Evolutionary conservation across 345 rosid species (phyloP), one percentile per base, ranked within the genome.

Genomic region (Hevea brasiliensis): DNA sequence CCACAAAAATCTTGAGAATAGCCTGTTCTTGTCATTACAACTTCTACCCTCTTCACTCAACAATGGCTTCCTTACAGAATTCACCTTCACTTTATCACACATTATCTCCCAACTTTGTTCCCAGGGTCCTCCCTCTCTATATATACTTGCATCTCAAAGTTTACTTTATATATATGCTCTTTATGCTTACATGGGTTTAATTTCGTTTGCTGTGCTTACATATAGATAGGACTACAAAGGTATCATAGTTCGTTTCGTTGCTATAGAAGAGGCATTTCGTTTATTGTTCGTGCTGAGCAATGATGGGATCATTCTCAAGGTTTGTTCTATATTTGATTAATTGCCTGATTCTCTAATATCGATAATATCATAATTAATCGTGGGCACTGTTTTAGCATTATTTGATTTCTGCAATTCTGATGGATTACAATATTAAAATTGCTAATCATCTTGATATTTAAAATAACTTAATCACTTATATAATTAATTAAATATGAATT

Each of bases 31-130:
- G n/a, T n/a, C n/a, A n/a, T n/a, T n/a, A n/a, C 0, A 23, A 37
- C 57, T 48, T 47, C 60, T 14, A 65, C 66, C 62, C 59, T 59
- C 7, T 21, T 18, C 55, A 26, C 47, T 60, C 24, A 57, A 26
- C 82, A 73, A 90, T 94, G 98, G 94, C 85, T 84, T 87, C 97
- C 60, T 84, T 93, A 80, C 92, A 83, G 70, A 85, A 82, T 66
- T 78, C 81, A n/a, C 82, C 84, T 35, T 84, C 91, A 65, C 71
- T 82, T 61, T 85, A 87, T 71, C 87, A 84, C 23, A 79, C 89
- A 24, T 76, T 88, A 50, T 82, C 87, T 71, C 73, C 80, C 68
- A 81, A 58, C 73, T 84, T 90, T 42, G 61, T 89, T 71, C 87
- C 92, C 69, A 92, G 82, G 94, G 97, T 89, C 67, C 75, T 48